Evolutionary conservation across 179 eudicot species (phyloP).

Genomic region (Silene vulgaris): DNA sequence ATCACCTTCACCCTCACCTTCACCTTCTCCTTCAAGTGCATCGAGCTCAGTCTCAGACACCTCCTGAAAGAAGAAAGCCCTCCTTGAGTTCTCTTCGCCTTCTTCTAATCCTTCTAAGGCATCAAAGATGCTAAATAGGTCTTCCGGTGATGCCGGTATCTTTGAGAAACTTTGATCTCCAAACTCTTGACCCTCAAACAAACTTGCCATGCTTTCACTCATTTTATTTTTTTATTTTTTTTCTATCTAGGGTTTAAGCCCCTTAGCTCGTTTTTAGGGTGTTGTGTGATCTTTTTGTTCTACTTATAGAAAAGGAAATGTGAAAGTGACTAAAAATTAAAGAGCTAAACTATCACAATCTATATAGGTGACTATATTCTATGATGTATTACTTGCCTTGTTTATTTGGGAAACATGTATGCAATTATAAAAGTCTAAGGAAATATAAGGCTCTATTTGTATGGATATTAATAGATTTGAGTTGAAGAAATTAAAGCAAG

Average conservation of each 20-base stretch:
- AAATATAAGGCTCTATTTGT: not conserved
- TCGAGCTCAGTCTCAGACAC: constrained; percentile 24
- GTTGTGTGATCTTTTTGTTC: not conserved
- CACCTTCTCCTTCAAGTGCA: constrained; percentile 29
- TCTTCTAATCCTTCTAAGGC: constrained; percentile 42
- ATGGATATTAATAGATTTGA: not conserved
- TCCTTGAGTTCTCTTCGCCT: not conserved
- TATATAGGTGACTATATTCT: constrained; percentile 6
- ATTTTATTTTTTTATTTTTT: constrained; percentile 11
- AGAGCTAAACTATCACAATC: constrained; percentile 34
- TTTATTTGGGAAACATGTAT: not conserved
- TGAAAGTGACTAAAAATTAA: constrained; percentile 24
- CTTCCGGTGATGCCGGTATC: constrained; percentile 37
- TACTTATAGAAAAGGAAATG: not conserved
- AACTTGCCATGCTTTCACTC: constrained; percentile 36
- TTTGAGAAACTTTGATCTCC: constrained; percentile 25
- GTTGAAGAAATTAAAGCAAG: not conserved
- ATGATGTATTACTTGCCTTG: constrained; percentile 13
- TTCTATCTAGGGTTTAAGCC: constrained; percentile 22
- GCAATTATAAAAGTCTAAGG: not conserved
- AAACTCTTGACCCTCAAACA: constrained; percentile 42
- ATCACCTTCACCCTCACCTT: constrained; percentile 16
- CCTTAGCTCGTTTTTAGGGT: not conserved
- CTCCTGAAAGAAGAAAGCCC: constrained; percentile 14
- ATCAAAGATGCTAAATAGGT: constrained; percentile 75